These are phyloP conservation scores for Artemisia tridentata DNA, from an alignment of 129 eudicot genomes.

Conservation along the genomic window DNA sequence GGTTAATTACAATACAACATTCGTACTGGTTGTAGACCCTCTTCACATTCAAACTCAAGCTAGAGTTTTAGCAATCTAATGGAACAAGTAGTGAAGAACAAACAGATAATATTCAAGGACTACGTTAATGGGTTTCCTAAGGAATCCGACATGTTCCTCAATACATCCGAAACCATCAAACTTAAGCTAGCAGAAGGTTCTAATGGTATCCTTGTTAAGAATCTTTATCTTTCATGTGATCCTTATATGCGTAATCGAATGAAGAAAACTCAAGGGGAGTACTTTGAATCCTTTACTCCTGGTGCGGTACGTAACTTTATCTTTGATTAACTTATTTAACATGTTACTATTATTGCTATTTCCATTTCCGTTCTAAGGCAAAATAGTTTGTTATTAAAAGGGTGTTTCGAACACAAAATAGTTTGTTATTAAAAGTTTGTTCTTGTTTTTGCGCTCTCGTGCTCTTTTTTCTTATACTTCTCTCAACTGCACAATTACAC, in stretches of 20 bases:
- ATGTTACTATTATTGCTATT: neutral
- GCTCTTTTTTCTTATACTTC: too few species aligned
- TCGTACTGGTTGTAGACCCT: neutral
- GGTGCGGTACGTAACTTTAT: conserved; percentile 17
- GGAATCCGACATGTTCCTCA: conserved; percentile 7
- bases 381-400: too few species aligned
- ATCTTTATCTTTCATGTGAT: conserved; percentile 28
- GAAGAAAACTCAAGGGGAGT: conserved; percentile 3
- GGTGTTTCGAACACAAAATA: too few species aligned
- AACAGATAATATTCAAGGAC: neutral
- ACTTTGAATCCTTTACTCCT: conserved; percentile 25
- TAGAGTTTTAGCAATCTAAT: neutral
- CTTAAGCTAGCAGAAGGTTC: conserved; percentile 14
- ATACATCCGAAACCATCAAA: neutral
- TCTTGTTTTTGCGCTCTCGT: too few species aligned
- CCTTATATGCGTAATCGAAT: conserved; percentile 26
- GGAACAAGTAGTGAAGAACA: neutral
- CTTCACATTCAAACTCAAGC: neutral
- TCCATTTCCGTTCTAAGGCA: too few species aligned
- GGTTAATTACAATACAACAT: too few species aligned
- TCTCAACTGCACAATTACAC: too few species aligned
- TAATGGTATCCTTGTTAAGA: conserved; percentile 9
- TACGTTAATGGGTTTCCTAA: conserved; percentile 14
- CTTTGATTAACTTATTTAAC: neutral
- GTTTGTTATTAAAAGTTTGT: too few species aligned